A percentile compares a stretch with the other conserved stretches of the same genome.
Evolutionary conservation across 345 rosid genomes (phyloP).

Genomic region (Citrus reticulata): DNA sequence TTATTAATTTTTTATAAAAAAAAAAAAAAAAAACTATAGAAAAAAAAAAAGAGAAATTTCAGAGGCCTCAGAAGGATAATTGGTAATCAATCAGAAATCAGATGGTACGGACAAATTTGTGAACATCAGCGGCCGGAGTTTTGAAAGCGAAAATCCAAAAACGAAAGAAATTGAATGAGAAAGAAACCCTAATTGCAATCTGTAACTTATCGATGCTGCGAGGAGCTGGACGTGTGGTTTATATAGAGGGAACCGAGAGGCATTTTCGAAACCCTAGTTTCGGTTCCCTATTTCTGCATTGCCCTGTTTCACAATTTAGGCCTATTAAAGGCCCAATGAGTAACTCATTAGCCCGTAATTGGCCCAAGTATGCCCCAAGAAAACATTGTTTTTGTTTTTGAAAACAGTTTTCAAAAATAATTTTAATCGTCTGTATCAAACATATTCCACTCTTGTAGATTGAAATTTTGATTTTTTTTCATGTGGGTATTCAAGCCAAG

Average conservation of each 20-base stretch:
- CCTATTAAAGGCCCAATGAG: no score
- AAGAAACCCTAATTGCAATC: background rate
- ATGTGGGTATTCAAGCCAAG: no score
- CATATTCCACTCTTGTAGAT: no score
- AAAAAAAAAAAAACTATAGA: background rate
- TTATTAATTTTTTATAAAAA: background rate
- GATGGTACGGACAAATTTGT: constrained; percentile 65
- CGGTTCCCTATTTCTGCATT: background rate
- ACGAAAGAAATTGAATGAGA: background rate
- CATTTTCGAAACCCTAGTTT: background rate
- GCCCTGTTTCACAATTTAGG: background rate
- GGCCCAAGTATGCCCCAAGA: no score
- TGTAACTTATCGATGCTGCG: background rate
- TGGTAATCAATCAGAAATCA: constrained; percentile 32
- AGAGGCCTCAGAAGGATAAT: constrained; percentile 33
- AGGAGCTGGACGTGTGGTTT: background rate
- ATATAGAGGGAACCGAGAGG: no score
- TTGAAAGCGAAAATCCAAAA: no score
- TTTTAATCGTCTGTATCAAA: no score
- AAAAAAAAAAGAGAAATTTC: background rate
- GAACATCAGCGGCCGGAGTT: constrained; percentile 36
- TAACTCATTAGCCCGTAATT: fast-evolving
- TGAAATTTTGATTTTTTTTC: no score
- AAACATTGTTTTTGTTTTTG: no score
- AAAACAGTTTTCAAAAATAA: no score